Conservation (phyloP, 2,329 filamentous ascomycete species). For the Botrytis tulipae region DNA sequence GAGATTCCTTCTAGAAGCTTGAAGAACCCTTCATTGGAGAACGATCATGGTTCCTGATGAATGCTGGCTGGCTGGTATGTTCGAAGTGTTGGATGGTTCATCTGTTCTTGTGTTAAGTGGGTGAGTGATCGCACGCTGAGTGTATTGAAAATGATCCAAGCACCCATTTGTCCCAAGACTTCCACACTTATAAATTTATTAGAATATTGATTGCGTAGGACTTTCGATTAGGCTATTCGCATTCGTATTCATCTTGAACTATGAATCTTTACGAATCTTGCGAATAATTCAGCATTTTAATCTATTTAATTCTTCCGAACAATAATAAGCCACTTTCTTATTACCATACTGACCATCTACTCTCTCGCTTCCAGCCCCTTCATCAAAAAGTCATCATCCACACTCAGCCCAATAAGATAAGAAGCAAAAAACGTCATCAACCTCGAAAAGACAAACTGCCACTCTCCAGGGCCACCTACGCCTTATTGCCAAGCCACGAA, state of each 20-base stretch:
- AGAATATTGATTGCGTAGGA: neutral
- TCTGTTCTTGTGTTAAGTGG: neutral
- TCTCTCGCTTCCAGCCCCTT: slow-evolving; percentile 9
- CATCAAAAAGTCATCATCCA: neutral
- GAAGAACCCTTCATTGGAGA: neutral
- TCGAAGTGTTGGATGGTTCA: neutral
- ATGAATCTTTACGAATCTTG: neutral
- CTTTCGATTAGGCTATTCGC: neutral
- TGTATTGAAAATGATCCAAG: neutral
- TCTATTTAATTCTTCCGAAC: neutral
- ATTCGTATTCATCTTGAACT: neutral
- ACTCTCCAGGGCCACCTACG: neutral
- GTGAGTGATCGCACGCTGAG: neutral
- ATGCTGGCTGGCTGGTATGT: neutral
- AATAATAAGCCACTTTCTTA: neutral
- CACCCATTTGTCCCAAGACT: neutral
- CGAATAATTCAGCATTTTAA: neutral
- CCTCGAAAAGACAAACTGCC: neutral
- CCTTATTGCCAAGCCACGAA: slow-evolving; percentile 4
- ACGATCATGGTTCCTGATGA: neutral
- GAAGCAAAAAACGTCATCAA: slow-evolving; percentile 8
- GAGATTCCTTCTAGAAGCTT: slow-evolving; percentile 5
- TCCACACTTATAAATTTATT: neutral
- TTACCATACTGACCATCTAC: neutral
- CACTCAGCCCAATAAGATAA: neutral